These are phyloP conservation scores for Aleurites moluccanus DNA, from an alignment of 441 rosid species.

Conservation along the genomic window DNA sequence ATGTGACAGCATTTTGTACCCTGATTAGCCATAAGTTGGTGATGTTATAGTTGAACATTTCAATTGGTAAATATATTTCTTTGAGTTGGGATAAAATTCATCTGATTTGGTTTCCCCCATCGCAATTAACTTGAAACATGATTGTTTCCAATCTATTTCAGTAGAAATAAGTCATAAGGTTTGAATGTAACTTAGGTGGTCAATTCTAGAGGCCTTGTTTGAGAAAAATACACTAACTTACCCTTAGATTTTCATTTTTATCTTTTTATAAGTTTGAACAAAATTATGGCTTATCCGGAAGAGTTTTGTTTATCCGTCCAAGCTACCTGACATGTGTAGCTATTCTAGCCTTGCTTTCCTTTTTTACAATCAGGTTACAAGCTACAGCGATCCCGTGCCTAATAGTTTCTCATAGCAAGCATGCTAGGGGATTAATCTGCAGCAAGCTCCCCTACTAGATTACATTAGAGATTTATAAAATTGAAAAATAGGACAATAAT, in stretches of 20 bases:
- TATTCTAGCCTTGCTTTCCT: too few relatives aligned
- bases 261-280: background rate
- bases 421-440: background rate
- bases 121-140: background rate
- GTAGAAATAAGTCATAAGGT: background rate
- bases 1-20: background rate
- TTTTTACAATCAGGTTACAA: too few relatives aligned
- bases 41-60: background rate
- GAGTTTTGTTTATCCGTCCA: background rate
- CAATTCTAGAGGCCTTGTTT: background rate
- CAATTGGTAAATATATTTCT: background rate
- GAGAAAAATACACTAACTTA: background rate
- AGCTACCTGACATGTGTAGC: too few relatives aligned
- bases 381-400: too few relatives aligned
- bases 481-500: background rate
- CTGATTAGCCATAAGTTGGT: background rate
- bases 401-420: too few relatives aligned
- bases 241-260: background rate
- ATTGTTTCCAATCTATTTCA: background rate
- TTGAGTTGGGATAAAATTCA: background rate
- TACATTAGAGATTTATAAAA: background rate
- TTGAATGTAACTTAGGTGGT: background rate
- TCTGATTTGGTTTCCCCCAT: background rate
- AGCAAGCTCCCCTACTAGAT: background rate
- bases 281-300: background rate